These are phyloP conservation scores for Globisporangium canariense DNA, from an alignment of 352 stramenopile species.

Conservation along the genomic window DNA sequence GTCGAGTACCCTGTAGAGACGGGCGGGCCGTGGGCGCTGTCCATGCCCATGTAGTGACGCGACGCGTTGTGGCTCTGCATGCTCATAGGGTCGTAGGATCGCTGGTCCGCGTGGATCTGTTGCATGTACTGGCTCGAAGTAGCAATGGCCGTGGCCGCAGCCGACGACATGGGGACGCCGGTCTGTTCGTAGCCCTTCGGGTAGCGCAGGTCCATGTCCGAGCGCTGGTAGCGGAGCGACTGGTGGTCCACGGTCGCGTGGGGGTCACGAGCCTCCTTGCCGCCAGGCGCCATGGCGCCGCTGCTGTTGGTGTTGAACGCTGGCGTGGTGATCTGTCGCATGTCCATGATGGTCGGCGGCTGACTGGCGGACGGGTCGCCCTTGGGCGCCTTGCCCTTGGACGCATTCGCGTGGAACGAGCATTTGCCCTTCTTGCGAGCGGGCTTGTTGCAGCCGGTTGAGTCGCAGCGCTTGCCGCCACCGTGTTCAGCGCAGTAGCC, in stretches of 20 bases:
- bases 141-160: neutral
- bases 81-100: constrained; percentile 70
- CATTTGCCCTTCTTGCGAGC: constrained; percentile 86
- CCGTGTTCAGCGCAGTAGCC: constrained; percentile 86
- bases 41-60: constrained; percentile 62
- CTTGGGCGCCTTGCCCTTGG: constrained; percentile 66
- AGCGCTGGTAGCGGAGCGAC: constrained; percentile 45
- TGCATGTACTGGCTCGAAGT: constrained; percentile 58
- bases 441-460: constrained; percentile 74
- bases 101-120: constrained; percentile 69
- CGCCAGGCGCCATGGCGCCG: constrained; percentile 13
- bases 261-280: constrained; percentile 42
- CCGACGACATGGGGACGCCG: constrained; percentile 13
- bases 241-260: constrained; percentile 33
- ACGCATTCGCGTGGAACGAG: constrained; percentile 78
- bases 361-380: constrained; percentile 27
- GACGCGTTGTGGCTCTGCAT: constrained; percentile 33
- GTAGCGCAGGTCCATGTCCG: constrained; percentile 76
- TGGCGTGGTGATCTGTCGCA: constrained; percentile 75
- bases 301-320: constrained; percentile 32
- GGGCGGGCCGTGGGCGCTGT: constrained; percentile 20
- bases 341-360: constrained; percentile 77
- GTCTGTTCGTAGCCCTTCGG: constrained; percentile 55
- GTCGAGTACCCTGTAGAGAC: constrained; percentile 17
- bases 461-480: constrained; percentile 78